Conservation (phyloP, 108 stramenopile species). For the Cyclotella choctawhatcheeana region DNA sequence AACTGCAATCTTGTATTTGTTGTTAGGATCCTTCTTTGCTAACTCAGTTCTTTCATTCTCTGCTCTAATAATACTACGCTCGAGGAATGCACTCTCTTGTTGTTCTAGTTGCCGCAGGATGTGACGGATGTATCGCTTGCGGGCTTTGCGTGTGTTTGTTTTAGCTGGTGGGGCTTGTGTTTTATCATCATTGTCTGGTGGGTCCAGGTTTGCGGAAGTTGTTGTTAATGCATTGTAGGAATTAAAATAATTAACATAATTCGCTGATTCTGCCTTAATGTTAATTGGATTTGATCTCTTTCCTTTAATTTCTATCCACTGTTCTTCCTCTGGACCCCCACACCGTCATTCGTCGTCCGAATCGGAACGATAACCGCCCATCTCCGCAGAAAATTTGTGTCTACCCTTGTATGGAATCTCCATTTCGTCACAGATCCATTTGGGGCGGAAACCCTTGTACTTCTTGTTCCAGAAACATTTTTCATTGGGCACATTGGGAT, state of each 20-base stretch:
- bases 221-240: not conserved
- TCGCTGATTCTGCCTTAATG: not conserved
- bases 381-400: slow-evolving; percentile 4
- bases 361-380: slow-evolving; percentile 6
- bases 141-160: not conserved
- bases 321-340: slow-evolving; percentile 13
- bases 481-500: slow-evolving; percentile 4
- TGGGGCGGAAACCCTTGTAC: slow-evolving; percentile 14
- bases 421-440: slow-evolving; percentile 16
- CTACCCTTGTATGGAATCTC: slow-evolving; percentile 6
- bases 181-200: not conserved
- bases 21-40: not conserved
- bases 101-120: not conserved
- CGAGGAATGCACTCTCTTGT: slow-evolving; percentile 5
- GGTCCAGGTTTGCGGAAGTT: not conserved
- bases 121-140: not conserved
- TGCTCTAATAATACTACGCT: not conserved
- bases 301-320: slow-evolving; percentile 5
- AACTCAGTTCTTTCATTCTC: not conserved
- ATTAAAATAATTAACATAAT: not conserved
- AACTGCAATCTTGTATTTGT: not conserved
- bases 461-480: slow-evolving; percentile 4
- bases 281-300: not conserved
- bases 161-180: not conserved
- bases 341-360: slow-evolving; percentile 13